Conservation (phyloP, 2,329 filamentous ascomycete species). For the Cladosporium sp. region DNA sequence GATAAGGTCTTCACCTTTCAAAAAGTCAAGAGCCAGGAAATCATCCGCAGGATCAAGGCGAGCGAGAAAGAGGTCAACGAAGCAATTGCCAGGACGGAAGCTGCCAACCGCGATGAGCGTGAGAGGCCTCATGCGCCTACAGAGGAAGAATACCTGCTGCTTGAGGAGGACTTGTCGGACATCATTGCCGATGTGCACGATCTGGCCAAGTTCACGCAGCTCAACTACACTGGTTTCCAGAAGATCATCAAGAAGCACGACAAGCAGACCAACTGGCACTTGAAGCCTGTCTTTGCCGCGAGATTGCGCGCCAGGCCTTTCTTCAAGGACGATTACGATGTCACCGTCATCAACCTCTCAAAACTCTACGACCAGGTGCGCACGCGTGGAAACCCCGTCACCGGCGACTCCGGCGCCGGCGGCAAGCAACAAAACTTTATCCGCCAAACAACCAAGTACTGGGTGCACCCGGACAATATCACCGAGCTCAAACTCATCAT, state of each 20-base stretch:
- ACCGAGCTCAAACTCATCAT: slow-evolving; percentile 97
- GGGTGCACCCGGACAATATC: slow-evolving; percentile 98
- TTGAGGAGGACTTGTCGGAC: slow-evolving; percentile 93
- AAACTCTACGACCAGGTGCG: slow-evolving; percentile 92
- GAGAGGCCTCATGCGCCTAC: slow-evolving; percentile 49
- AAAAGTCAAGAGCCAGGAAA: slow-evolving; percentile 94
- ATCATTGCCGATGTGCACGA: slow-evolving; percentile 99
- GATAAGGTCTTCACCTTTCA: slow-evolving; percentile 98
- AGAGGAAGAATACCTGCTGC: slow-evolving; percentile 88
- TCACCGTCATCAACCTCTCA: slow-evolving; percentile 88
- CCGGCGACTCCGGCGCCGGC: slow-evolving; percentile 86
- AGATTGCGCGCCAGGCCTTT: slow-evolving; percentile 94
- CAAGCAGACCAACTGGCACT: slow-evolving; percentile 89
- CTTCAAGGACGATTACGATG: slow-evolving; percentile 98
- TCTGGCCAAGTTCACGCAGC: slow-evolving; percentile 92
- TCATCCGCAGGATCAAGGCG: slow-evolving; percentile 79
- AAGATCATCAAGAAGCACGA: slow-evolving; percentile 99
- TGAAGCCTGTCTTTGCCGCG: slow-evolving; percentile 92
- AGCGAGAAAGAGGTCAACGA: slow-evolving; percentile 87
- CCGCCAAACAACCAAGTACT: slow-evolving; percentile 97
- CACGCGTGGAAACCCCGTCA: slow-evolving; percentile 85
- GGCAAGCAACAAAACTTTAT: slow-evolving; percentile 93
- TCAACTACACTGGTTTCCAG: slow-evolving; percentile 98
- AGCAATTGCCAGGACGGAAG: slow-evolving; percentile 66
- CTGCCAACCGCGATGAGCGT: slow-evolving; percentile 28